Evolutionary conservation across 1,139 yeast genomes (phyloP).

Genomic region (Cylindricascospora bacillispora): DNA sequence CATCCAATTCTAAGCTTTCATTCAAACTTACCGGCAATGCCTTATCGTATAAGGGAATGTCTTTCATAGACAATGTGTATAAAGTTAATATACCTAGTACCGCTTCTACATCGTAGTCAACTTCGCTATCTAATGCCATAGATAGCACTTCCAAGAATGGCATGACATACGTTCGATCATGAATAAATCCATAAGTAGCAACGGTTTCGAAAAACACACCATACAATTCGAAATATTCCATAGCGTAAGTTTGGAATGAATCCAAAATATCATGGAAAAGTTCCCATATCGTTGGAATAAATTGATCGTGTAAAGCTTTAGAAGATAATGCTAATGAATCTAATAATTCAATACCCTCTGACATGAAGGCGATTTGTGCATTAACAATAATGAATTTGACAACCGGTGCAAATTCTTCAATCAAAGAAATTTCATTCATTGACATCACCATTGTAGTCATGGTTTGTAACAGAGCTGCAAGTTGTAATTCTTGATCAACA

Average conservation of each 20-base stretch:
- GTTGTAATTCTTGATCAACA: conserved; percentile 81
- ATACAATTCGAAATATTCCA: conserved; percentile 64
- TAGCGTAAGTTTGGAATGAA: conserved; percentile 42
- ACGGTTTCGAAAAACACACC: conserved; percentile 66
- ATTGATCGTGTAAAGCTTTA: conserved; percentile 18
- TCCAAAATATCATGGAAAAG: conserved; percentile 27
- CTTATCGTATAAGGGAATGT: conserved; percentile 27
- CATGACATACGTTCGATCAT: conserved; percentile 30
- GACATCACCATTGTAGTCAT: conserved; percentile 77
- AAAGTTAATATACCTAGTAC: conserved; percentile 28
- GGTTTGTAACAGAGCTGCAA: conserved; percentile 75
- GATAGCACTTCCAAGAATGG: conserved; percentile 20
- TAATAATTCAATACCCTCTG: conserved; percentile 70
- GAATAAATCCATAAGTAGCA: conserved; percentile 52
- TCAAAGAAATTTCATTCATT: conserved; percentile 67
- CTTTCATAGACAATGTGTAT: conserved; percentile 24
- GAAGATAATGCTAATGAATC: conserved; percentile 27
- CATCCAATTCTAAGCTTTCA: conserved; percentile 22
- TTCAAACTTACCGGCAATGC: conserved; percentile 20
- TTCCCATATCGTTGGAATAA: conserved; percentile 29
- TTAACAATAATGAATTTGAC: conserved; percentile 53
- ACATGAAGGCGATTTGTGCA: conserved; percentile 60
- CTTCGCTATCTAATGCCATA: conserved; percentile 27
- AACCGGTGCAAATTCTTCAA: conserved; percentile 61
- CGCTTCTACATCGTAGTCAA: conserved; percentile 31